Conservation (phyloP, 164 flowering plant species). For the Nymphaea colorata region DNA sequence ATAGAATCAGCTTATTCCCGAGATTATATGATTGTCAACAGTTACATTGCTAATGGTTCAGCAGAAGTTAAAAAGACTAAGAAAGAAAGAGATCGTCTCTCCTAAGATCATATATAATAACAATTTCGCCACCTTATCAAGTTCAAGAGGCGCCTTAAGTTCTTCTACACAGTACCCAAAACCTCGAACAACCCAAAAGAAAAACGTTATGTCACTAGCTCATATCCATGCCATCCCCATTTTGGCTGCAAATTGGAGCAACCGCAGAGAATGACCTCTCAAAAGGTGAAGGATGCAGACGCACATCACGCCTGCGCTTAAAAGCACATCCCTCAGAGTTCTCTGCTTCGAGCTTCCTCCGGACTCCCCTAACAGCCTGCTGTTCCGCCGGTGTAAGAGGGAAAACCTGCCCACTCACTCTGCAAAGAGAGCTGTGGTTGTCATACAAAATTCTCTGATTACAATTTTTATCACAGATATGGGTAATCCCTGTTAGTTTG, state of each 20-base stretch:
- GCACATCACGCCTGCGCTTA: slow-evolving; percentile 79
- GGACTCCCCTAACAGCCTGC: slow-evolving; percentile 82
- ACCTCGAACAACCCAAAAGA: not conserved
- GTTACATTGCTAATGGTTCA: not conserved
- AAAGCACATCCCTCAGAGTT: slow-evolving; percentile 50
- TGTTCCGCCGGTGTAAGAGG: slow-evolving; percentile 70
- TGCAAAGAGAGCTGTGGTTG: slow-evolving; percentile 89
- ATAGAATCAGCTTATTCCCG: not conserved
- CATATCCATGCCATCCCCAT: slow-evolving; percentile 96
- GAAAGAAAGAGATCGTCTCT: not conserved
- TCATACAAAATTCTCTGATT: slow-evolving; percentile 93
- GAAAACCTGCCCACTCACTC: slow-evolving; percentile 76
- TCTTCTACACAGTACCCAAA: not conserved
- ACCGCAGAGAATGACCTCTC: slow-evolving; percentile 84
- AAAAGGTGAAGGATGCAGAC: slow-evolving; percentile 79
- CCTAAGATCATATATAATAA: not conserved
- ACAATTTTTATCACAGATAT: slow-evolving; percentile 99
- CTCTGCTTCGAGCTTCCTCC: slow-evolving; percentile 71
- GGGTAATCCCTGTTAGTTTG: slow-evolving; percentile 87
- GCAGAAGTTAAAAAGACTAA: not conserved
- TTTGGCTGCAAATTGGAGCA: slow-evolving; percentile 84
- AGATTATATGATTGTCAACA: not conserved
- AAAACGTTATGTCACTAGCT: slow-evolving; percentile 26
- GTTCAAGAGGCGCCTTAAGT: not conserved
- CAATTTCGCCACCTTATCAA: not conserved